A percentile compares a stretch with the other conserved stretches of the same genome.
These are phyloP conservation scores for Hypoxylon cercidicola DNA, from an alignment of 495 filamentous ascomycete genomes.

Conservation along the genomic window DNA sequence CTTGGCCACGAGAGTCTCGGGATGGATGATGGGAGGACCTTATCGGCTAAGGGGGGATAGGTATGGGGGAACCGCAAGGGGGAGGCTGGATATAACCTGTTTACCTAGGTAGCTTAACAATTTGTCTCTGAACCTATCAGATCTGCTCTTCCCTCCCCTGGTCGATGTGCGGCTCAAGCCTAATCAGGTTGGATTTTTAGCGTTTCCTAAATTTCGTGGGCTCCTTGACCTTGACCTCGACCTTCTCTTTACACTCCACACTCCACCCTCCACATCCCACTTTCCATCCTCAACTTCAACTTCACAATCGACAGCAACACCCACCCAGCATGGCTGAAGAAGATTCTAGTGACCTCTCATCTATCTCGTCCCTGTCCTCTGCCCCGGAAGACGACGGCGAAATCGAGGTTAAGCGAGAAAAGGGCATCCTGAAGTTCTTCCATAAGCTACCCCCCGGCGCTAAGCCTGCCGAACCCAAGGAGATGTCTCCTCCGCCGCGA, in stretches of 20 bases:
- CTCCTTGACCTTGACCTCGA: slow-evolving; percentile 19
- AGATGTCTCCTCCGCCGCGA: slow-evolving; percentile 72
- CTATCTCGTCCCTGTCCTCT: slow-evolving; percentile 62
- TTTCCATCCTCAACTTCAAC: slow-evolving; percentile 11
- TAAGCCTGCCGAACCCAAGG: slow-evolving; percentile 50
- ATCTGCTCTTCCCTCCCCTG: slow-evolving; percentile 39
- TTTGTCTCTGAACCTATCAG: slow-evolving; percentile 44
- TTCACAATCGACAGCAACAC: slow-evolving; percentile 7
- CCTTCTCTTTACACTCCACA: slow-evolving; percentile 24
- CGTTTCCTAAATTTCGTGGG: slow-evolving; percentile 43
- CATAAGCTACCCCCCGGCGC: slow-evolving; percentile 56
- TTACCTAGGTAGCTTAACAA: slow-evolving; percentile 33
- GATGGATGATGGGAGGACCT: slow-evolving; percentile 15
- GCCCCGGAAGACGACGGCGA: slow-evolving; percentile 63
- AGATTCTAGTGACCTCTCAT: slow-evolving; percentile 66
- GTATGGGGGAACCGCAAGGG: slow-evolving; percentile 1
- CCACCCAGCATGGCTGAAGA: slow-evolving; percentile 59
- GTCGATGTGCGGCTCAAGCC: slow-evolving; percentile 49
- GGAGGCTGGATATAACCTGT: slow-evolving; percentile 9
- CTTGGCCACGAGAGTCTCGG: slow-evolving; percentile 19
- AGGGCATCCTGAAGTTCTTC: slow-evolving; percentile 68
- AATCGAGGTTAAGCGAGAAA: slow-evolving; percentile 58
- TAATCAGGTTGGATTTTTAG: slow-evolving; percentile 46
- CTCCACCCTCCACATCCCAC: slow-evolving; percentile 30
- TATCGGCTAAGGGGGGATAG: slow-evolving; percentile 13